phyloP scores from a whole-genome alignment of 495 filamentous ascomycete genomes.

The Neurospora sp. region DNA sequence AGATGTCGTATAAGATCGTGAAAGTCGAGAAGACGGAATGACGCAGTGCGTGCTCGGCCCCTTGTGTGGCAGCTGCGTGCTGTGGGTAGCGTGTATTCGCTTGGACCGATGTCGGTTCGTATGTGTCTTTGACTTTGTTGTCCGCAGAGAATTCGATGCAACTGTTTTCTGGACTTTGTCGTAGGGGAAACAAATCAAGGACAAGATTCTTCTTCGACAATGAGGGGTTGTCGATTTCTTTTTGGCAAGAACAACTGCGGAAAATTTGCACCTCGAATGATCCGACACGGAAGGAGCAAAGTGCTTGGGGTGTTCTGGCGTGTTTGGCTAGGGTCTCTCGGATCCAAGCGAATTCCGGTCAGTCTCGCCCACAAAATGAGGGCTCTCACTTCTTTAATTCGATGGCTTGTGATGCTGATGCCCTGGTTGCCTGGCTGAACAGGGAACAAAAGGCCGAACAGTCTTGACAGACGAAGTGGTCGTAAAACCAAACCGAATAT shows the following conservation, averaged over 20 bases:
- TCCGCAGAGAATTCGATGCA: background rate
- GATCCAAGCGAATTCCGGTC: background rate
- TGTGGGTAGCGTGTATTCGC: background rate
- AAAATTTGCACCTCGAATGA: background rate
- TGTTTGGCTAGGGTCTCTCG: background rate
- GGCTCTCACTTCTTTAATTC: constrained; percentile 13
- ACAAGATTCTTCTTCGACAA: background rate
- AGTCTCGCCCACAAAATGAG: constrained; percentile 3
- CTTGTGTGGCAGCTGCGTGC: background rate
- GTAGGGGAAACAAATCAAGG: background rate
- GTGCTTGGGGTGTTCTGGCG: background rate
- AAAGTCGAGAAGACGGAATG: background rate
- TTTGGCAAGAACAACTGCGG: background rate
- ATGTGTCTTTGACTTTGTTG: background rate
- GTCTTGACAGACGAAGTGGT: no score
- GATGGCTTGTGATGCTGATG: constrained; percentile 13
- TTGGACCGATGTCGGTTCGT: background rate
- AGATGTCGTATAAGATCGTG: background rate
- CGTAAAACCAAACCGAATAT: no score
- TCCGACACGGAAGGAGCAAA: background rate
- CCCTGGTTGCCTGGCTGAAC: background rate
- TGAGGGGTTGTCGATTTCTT: background rate
- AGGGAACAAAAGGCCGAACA: no score
- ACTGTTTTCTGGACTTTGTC: no score
- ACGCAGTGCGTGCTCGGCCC: background rate